A percentile compares a stretch with the other conserved stretches of the same genome.
Conservation (phyloP, 305 asterid species). For the Fraxinus greggii region DNA sequence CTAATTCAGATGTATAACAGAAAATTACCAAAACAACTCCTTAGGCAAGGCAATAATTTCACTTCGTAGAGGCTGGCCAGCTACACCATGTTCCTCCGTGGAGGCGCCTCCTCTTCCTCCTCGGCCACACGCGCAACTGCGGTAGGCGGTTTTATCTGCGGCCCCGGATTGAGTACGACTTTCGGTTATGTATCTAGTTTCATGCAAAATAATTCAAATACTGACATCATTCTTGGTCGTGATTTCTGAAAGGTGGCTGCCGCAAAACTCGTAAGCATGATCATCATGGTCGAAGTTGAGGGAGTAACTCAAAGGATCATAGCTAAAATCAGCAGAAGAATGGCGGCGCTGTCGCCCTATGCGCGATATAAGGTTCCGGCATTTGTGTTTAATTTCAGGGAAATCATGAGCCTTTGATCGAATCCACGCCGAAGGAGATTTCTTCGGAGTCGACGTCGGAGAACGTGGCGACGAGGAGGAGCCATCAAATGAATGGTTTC, state of each 20-base stretch:
- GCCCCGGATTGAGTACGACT: background rate
- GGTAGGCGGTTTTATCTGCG: background rate
- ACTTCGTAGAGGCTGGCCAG: background rate
- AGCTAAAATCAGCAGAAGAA: constrained; percentile 61
- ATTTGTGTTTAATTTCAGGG: constrained; percentile 34
- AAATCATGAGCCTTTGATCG: constrained; percentile 29
- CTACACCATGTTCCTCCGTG: background rate
- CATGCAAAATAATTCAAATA: background rate
- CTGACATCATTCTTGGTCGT: background rate
- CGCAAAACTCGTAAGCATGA: constrained; percentile 15
- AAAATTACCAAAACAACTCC: background rate
- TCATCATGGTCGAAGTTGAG: constrained; percentile 49
- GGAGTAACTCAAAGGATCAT: constrained; percentile 62
- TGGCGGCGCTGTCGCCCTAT: constrained; percentile 52
- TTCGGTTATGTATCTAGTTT: background rate
- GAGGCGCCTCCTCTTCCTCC: background rate
- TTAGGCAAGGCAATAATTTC: background rate
- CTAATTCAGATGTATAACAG: background rate
- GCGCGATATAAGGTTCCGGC: constrained; percentile 37
- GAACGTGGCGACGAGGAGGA: constrained; percentile 1
- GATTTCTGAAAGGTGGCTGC: constrained; percentile 4
- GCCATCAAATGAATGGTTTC: constrained; percentile 15
- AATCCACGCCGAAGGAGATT: constrained; percentile 37
- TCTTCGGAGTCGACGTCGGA: constrained; percentile 23
- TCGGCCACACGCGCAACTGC: background rate